These are phyloP conservation scores for Rubia balearica DNA, from an alignment of 305 asterid species.

Conservation along the genomic window DNA sequence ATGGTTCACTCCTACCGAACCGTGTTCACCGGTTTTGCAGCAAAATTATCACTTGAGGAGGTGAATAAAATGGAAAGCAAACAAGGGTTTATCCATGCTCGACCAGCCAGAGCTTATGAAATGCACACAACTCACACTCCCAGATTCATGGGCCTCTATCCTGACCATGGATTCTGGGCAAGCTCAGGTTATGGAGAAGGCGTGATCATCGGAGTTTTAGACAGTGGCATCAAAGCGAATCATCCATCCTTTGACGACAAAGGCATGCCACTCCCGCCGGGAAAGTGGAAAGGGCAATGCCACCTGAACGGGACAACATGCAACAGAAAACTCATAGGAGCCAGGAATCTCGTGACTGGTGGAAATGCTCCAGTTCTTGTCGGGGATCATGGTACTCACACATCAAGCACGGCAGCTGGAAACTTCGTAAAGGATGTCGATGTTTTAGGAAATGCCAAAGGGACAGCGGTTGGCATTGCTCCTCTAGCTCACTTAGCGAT, in stretches of 20 bases:
- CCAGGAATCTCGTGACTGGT: neutral
- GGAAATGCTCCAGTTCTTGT: neutral
- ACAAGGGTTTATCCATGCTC: too few relatives aligned
- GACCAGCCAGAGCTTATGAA: too few relatives aligned
- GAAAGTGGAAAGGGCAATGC: conserved; percentile 16
- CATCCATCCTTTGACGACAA: conserved; percentile 16
- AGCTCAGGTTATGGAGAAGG: conserved; percentile 7
- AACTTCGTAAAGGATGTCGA: conserved; percentile 6
- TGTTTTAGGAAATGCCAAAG: conserved; percentile 12
- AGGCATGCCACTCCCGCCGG: conserved; percentile 18
- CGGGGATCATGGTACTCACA: conserved; percentile 11
- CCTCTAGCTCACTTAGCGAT: conserved; percentile 20
- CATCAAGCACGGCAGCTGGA: conserved; percentile 17
- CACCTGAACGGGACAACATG: conserved; percentile 6
- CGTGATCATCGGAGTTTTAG: conserved; percentile 7
- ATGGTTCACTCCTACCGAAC: too few relatives aligned
- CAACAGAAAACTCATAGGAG: conserved; percentile 12
- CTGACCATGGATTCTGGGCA: neutral
- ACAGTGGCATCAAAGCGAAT: neutral
- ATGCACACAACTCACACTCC: too few relatives aligned
- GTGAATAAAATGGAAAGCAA: too few relatives aligned
- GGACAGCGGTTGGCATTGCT: conserved; percentile 17
- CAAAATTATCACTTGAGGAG: too few relatives aligned
- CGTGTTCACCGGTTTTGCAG: too few relatives aligned
- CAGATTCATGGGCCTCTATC: neutral